Conservation (phyloP, 108 stramenopile genomes). For the Licmophora abbreviata region DNA sequence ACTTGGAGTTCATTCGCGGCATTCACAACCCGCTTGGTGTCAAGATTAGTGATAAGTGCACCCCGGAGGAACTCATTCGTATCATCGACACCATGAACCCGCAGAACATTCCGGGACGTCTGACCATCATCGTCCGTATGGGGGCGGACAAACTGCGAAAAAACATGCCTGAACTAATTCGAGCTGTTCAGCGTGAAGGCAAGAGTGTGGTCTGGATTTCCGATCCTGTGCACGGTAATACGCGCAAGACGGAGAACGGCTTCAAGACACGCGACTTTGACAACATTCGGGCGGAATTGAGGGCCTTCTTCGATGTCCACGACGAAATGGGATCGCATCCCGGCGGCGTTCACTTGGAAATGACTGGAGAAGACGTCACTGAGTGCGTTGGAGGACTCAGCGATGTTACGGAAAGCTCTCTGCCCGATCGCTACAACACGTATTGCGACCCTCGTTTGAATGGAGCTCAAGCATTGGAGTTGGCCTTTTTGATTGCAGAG, state of each 20-base stretch:
- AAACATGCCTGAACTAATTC: constrained; percentile 93
- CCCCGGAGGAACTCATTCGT: constrained; percentile 84
- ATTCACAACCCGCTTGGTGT: constrained; percentile 97
- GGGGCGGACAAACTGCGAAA: constrained; percentile 91
- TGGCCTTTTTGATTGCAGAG: constrained; percentile 96
- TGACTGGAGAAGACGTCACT: constrained; percentile 98
- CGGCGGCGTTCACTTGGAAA: constrained; percentile 95
- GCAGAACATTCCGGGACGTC: constrained; percentile 89
- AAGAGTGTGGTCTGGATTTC: constrained; percentile 94
- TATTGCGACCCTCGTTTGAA: constrained; percentile 98
- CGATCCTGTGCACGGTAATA: constrained; percentile 98
- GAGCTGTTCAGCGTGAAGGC: constrained; percentile 93
- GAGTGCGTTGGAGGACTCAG: constrained; percentile 96
- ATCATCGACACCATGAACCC: constrained; percentile 95
- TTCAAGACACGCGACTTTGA: constrained; percentile 97
- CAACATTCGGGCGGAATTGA: constrained; percentile 87
- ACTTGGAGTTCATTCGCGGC: constrained; percentile 96
- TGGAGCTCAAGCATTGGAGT: constrained; percentile 94
- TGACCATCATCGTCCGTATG: constrained; percentile 98
- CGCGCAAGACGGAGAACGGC: constrained; percentile 87
- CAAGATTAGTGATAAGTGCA: constrained; percentile 95
- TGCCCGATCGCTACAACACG: constrained; percentile 85
- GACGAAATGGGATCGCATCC: constrained; percentile 95
- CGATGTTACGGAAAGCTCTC: constrained; percentile 74
- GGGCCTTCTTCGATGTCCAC: constrained; percentile 99